Conservation (phyloP, 2,329 filamentous ascomycete species). For the Alternaria consortialis region DNA sequence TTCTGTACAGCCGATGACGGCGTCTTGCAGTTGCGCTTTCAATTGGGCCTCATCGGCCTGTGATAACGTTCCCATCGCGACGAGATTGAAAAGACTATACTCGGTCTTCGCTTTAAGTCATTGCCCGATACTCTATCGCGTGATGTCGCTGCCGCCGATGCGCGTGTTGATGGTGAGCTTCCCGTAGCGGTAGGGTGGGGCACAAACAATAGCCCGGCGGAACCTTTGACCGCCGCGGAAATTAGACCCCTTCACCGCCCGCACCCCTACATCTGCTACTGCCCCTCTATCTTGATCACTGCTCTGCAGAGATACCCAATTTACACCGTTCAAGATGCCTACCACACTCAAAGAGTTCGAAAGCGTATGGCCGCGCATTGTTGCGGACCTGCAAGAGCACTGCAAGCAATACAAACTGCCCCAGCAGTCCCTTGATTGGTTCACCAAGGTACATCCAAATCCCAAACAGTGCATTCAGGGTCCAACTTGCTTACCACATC, state of each 20-base stretch:
- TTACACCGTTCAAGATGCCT: conserved; percentile 60
- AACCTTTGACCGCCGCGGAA: conserved; percentile 30
- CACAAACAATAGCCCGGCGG: conserved; percentile 27
- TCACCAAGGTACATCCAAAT: conserved; percentile 71
- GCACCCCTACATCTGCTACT: conserved; percentile 13
- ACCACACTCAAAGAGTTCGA: conserved; percentile 88
- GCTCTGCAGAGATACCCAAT: background rate
- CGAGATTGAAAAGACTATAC: background rate
- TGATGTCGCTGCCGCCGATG: conserved; percentile 14
- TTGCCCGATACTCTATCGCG: conserved; percentile 2
- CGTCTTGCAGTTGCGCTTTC: conserved; percentile 79
- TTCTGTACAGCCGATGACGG: conserved; percentile 90
- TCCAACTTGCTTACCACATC: conserved; percentile 25
- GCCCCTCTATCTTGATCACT: conserved; percentile 19
- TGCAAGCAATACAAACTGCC: conserved; percentile 85
- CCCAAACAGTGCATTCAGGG: conserved; percentile 5
- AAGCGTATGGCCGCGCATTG: conserved; percentile 84
- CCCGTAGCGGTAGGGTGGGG: conserved; percentile 27
- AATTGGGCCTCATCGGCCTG: conserved; percentile 65
- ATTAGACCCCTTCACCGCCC: conserved; percentile 14
- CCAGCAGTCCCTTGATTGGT: conserved; percentile 82
- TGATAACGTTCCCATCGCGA: conserved; percentile 43
- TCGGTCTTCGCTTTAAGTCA: background rate
- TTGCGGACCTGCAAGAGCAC: conserved; percentile 81
- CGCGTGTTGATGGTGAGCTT: conserved; percentile 34